Base-by-base conservation (phyloP, 2,329 filamentous ascomycete genomes). In the Penicillium sp. region DNA sequence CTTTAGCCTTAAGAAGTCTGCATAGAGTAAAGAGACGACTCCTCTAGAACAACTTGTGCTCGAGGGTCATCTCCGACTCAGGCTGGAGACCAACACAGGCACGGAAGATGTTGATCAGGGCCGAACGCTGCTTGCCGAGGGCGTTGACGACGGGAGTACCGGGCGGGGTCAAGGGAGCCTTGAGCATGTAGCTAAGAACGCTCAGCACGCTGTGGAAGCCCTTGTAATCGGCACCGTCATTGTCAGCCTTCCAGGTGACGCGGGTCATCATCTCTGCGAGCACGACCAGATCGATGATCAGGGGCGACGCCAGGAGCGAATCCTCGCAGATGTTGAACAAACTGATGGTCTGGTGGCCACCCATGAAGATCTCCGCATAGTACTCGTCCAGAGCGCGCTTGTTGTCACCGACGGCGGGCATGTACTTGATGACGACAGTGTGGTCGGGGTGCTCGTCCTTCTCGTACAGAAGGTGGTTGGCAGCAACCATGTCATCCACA, bases 401-500 rank as follows among this genome's bases (percentile, higher is more conserved):
- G 81, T 96, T 94, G 75, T 98, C 93, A 53, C 93, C 93, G 40
- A 98, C 93, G 54, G 90, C 89, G 28, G 93, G 93, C 90, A 98
- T 95, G 78, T 98, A 98, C 82, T 98, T 98, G 83, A 98, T 98
- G 61, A 98, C 93, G 50, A 98, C 93, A 50, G 88, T 94, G 77
- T 98, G 93, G 69, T 98, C 90, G 2, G 93, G 93, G 71, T 97
- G 90, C 76, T 98, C 93, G 60, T 85, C 89, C 63, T 87, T 77
- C 72, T 85, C 82, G 78, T 98, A 98, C 46, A 98, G 79, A 40
- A 97, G 84, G 41, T 74, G 77, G 77, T 98, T 98, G 65, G 93
- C 91, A 64, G 89, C 90, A 50, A 98, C 93, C 93, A 98, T 98
- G 77, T 98, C 93, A 68, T 98, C 93, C 46, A 98, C 93, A 10